Conservation (phyloP, 2,329 filamentous ascomycete species). For the Calonectria hawksworthii region DNA sequence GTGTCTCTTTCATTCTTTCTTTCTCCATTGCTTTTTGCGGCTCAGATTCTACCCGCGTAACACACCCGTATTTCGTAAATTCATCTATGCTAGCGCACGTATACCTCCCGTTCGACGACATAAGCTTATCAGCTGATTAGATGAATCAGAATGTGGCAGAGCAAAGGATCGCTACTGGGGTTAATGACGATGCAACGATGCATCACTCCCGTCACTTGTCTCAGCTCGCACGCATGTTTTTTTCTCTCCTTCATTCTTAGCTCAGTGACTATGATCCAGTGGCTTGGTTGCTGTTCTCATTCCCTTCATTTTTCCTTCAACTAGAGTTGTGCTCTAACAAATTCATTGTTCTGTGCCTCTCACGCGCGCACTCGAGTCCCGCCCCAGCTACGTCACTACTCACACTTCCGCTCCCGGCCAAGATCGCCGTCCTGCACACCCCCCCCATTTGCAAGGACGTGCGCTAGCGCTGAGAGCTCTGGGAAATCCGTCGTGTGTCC, state of each 20-base stretch:
- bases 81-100: background rate
- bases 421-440: background rate
- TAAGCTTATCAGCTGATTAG: conserved; percentile 12
- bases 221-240: background rate
- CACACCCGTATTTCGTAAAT: background rate
- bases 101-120: background rate
- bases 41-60: background rate
- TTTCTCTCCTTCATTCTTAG: background rate
- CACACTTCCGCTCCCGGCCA: background rate
- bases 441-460: background rate
- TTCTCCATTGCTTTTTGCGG: background rate
- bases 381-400: background rate
- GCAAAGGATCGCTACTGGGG: background rate
- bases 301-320: background rate
- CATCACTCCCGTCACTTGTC: background rate
- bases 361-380: conserved; percentile 2
- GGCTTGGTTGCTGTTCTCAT: background rate
- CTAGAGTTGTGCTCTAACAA: background rate
- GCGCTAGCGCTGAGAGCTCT: background rate
- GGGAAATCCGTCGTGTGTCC: background rate
- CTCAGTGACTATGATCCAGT: background rate
- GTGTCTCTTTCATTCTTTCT: too few relatives aligned
- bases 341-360: background rate
- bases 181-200: background rate
- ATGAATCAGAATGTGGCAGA: conserved; percentile 1